These are phyloP conservation scores for Pythium brassicae DNA, from an alignment of 352 stramenopile species.

Conservation along the genomic window DNA sequence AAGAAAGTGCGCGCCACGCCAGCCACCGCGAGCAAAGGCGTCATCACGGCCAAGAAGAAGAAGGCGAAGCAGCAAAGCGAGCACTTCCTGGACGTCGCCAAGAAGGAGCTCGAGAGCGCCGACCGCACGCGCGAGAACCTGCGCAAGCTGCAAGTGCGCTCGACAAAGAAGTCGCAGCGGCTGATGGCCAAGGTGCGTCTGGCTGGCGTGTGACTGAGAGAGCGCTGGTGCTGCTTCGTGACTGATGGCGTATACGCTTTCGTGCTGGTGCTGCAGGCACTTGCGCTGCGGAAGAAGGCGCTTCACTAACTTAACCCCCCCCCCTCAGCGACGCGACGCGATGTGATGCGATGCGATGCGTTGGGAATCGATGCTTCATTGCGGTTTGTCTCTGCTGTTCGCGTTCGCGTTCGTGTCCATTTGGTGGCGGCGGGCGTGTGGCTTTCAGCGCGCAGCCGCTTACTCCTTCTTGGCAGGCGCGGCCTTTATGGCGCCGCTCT, in stretches of 20 bases:
- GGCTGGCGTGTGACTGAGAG: too few species aligned
- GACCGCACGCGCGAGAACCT: slow-evolving; percentile 59
- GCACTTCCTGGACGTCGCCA: slow-evolving; percentile 51
- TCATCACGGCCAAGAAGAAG: slow-evolving; percentile 3
- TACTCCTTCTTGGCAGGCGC: slow-evolving; percentile 55
- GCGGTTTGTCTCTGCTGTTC: too few species aligned
- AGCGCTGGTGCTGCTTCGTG: too few species aligned
- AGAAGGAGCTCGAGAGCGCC: slow-evolving; percentile 41
- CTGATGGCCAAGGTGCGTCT: slow-evolving; percentile 57
- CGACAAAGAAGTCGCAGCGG: slow-evolving; percentile 52
- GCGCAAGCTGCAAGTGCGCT: slow-evolving; percentile 52
- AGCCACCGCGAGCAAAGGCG: neutral
- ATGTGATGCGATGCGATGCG: too few species aligned
- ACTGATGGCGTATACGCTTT: too few species aligned
- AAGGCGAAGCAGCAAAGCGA: too few species aligned
- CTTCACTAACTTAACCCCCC: slow-evolving; percentile 25
- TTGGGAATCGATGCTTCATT: too few species aligned
- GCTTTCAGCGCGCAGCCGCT: neutral
- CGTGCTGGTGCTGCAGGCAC: slow-evolving; percentile 16
- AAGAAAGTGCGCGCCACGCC: slow-evolving; percentile 18
- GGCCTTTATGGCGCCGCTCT: slow-evolving; percentile 66
- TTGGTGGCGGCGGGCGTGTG: too few species aligned
- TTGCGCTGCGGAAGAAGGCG: slow-evolving; percentile 36
- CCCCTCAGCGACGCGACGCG: neutral
- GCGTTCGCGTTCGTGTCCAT: too few species aligned